phyloP scores from a whole-genome alignment of 78 protist genomes.

The Dictyostelium purpureum region DNA sequence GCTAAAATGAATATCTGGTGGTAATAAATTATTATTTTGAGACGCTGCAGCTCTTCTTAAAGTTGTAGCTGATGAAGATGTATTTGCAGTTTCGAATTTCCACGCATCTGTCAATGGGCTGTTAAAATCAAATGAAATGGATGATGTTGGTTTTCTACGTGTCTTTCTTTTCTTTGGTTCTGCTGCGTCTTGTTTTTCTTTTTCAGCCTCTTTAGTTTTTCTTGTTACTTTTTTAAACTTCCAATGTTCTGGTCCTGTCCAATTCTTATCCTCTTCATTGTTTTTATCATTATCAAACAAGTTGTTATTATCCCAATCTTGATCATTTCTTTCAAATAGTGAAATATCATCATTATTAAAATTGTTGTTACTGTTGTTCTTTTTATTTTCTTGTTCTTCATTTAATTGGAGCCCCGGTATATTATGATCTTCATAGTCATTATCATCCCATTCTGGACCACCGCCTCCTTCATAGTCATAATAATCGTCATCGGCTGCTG shows the following conservation, averaged over 20 bases:
- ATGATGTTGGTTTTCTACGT: neutral
- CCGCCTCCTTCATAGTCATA: constrained; percentile 18
- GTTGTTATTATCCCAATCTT: constrained; percentile 43
- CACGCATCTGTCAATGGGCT: constrained; percentile 47
- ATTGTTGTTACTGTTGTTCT: neutral
- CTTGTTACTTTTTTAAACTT: constrained; percentile 24
- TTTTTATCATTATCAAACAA: constrained; percentile 21
- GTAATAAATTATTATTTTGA: constrained; percentile 54
- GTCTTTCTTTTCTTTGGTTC: constrained; percentile 6
- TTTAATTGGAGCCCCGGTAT: too few species aligned
- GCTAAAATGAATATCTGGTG: constrained; percentile 82
- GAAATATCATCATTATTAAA: neutral
- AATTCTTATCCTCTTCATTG: too few species aligned
- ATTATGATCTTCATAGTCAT: constrained; percentile 5
- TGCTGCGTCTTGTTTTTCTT: neutral
- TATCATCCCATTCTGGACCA: neutral
- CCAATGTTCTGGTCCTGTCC: constrained; percentile 92
- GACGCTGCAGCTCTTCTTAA: constrained; percentile 37
- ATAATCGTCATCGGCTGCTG: neutral
- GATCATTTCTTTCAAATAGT: too few species aligned
- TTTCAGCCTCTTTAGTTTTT: neutral
- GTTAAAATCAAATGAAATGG: constrained; percentile 52
- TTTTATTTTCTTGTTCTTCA: too few species aligned
- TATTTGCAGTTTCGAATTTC: constrained; percentile 59
- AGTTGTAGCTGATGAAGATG: constrained; percentile 10